phyloP scores from a whole-genome alignment of 2,329 filamentous ascomycete genomes.

The Plenodomus lindquistii region DNA sequence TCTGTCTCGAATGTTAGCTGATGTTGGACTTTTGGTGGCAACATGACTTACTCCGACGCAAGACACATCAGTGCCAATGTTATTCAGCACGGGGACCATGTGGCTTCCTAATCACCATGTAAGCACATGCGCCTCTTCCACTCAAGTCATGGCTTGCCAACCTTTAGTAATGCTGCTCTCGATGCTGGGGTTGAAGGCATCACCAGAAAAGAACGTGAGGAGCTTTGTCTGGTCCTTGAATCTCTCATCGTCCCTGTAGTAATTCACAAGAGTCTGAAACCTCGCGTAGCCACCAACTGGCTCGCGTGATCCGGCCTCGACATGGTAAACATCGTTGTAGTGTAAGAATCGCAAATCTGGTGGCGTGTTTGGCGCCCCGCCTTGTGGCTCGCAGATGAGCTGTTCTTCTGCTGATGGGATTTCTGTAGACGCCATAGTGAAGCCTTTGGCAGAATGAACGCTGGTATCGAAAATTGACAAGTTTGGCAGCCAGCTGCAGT shows the following conservation, averaged over 20 bases:
- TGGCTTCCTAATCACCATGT: constrained; percentile 61
- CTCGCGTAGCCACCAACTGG: constrained; percentile 80
- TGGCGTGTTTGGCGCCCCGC: constrained; percentile 47
- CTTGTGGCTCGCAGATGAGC: constrained; percentile 49
- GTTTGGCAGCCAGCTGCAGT: constrained; percentile 6
- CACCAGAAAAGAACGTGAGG: constrained; percentile 84
- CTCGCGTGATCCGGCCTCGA: constrained; percentile 75
- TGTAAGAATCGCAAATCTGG: constrained; percentile 83
- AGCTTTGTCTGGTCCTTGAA: constrained; percentile 68
- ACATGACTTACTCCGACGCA: constrained; percentile 71
- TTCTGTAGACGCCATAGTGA: constrained; percentile 31
- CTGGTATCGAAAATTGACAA: constrained; percentile 1
- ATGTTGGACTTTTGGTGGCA: not conserved
- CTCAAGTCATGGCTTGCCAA: constrained; percentile 22
- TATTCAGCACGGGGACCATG: constrained; percentile 85
- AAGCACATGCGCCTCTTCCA: not conserved
- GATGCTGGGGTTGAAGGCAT: constrained; percentile 89
- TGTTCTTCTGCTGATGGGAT: constrained; percentile 35
- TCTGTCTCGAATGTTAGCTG: constrained; percentile 53
- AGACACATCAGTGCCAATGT: constrained; percentile 75
- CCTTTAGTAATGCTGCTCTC: constrained; percentile 91
- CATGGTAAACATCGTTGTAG: constrained; percentile 94
- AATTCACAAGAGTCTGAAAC: constrained; percentile 76
- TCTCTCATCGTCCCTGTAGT: constrained; percentile 68
- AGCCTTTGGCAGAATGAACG: not conserved